phyloP scores from a whole-genome alignment of 371 early-diverging fungal species.

The Blakeslea trispora region DNA sequence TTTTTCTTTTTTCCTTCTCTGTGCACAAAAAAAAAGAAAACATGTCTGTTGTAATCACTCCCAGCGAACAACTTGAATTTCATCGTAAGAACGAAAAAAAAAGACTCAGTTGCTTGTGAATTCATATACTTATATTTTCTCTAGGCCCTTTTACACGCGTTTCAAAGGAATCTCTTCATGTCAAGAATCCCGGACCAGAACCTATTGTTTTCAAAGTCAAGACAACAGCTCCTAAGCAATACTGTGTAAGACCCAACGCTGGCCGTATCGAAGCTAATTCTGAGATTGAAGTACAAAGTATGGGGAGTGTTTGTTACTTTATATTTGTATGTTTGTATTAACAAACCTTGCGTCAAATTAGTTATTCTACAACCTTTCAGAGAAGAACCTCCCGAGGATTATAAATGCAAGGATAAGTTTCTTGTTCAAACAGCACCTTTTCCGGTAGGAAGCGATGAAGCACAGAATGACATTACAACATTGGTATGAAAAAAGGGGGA shows the following conservation, averaged over 20 bases:
- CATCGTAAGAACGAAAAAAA: constrained; percentile 47
- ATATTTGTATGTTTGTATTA: background rate
- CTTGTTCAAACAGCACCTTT: constrained; percentile 85
- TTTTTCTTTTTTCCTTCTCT: constrained; percentile 2
- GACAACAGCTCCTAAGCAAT: constrained; percentile 97
- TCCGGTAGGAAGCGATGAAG: constrained; percentile 66
- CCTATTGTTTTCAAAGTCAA: constrained; percentile 94
- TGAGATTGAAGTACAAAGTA: constrained; percentile 79
- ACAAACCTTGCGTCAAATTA: constrained; percentile 16
- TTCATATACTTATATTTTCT: no score
- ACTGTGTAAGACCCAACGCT: constrained; percentile 95
- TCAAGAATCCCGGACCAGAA: constrained; percentile 70
- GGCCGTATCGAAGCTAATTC: constrained; percentile 81
- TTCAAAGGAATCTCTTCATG: constrained; percentile 62
- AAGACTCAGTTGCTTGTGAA: background rate
- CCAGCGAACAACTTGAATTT: constrained; percentile 58
- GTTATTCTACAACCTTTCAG: constrained; percentile 89
- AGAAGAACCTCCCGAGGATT: constrained; percentile 79
- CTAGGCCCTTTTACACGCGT: constrained; percentile 77
- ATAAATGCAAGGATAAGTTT: constrained; percentile 94
- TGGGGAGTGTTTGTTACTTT: constrained; percentile 7
- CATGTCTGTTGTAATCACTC: constrained; percentile 63
- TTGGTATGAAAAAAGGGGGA: constrained; percentile 38
- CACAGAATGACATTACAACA: constrained; percentile 36
- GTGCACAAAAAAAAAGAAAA: constrained; percentile 2